Conservation (phyloP, 2,329 filamentous ascomycete species). For the Mycosphaerella sp. region DNA sequence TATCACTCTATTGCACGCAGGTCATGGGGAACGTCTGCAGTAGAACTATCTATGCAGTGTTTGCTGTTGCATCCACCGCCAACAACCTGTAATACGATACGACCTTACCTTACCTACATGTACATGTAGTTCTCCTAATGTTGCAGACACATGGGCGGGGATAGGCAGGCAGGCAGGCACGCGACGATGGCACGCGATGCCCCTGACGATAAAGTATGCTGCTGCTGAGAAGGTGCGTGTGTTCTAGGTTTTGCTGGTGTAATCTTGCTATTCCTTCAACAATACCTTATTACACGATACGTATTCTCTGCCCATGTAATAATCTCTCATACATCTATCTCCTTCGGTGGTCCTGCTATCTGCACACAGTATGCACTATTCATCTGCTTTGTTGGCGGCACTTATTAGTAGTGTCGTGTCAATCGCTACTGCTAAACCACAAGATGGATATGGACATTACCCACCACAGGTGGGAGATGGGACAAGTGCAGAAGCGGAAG, state of each 20-base stretch:
- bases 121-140: background rate
- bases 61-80: background rate
- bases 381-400: slow-evolving; percentile 6
- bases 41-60: too few species aligned
- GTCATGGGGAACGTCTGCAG: slow-evolving; percentile 11
- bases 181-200: background rate
- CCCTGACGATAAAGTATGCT: background rate
- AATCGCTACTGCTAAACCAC: slow-evolving; percentile 2
- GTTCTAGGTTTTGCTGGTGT: background rate
- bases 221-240: background rate
- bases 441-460: background rate
- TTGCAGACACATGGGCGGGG: background rate
- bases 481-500: slow-evolving; percentile 14
- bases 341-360: background rate
- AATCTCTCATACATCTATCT: background rate
- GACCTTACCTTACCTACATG: too few species aligned
- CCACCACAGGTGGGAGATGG: background rate
- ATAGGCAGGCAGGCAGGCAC: background rate
- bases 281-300: too few species aligned
- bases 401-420: slow-evolving; percentile 4
- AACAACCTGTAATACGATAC: background rate
- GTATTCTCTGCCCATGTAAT: background rate
- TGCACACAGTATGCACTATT: background rate
- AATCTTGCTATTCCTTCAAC: background rate
- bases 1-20: background rate